Conservation (phyloP, 2,329 filamentous ascomycete species). For the Lachnellula hyalina region DNA sequence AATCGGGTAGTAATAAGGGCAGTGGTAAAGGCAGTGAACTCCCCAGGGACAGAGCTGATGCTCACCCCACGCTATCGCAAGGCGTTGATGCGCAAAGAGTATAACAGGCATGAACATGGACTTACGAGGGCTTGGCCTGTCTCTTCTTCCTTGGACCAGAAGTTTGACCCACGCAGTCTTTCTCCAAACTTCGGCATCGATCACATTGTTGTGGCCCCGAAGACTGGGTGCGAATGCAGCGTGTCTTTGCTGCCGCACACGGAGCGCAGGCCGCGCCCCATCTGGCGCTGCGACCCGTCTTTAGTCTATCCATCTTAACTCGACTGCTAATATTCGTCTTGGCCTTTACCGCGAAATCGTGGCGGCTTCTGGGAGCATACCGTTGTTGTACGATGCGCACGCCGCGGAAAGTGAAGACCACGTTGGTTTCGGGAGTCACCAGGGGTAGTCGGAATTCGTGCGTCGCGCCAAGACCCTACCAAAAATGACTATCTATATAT, state of each 20-base stretch:
- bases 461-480: too few species aligned
- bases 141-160: slow-evolving; percentile 48
- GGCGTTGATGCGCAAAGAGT: neutral
- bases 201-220: slow-evolving; percentile 39
- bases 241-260: slow-evolving; percentile 46
- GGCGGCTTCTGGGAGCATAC: neutral
- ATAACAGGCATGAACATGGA: slow-evolving; percentile 13
- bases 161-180: slow-evolving; percentile 43
- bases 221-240: slow-evolving; percentile 39
- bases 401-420: slow-evolving; percentile 1
- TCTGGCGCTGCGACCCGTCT: slow-evolving; percentile 1
- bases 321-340: neutral
- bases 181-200: slow-evolving; percentile 35
- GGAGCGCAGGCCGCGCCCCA: slow-evolving; percentile 47
- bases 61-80: slow-evolving; percentile 1
- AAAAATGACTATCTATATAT: too few species aligned
- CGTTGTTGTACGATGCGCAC: neutral
- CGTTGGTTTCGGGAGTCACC: slow-evolving; percentile 1
- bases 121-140: slow-evolving; percentile 46
- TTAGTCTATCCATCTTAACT: slow-evolving; percentile 1
- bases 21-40: neutral
- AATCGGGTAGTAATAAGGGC: slow-evolving; percentile 1
- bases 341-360: slow-evolving; percentile 1
- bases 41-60: neutral
- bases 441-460: too few species aligned